Percentiles rank a stretch among this genome's conserved stretches.
Evolutionary conservation across 2,329 filamentous ascomycete species (phyloP).

Genomic region (Ciborinia camelliae): DNA sequence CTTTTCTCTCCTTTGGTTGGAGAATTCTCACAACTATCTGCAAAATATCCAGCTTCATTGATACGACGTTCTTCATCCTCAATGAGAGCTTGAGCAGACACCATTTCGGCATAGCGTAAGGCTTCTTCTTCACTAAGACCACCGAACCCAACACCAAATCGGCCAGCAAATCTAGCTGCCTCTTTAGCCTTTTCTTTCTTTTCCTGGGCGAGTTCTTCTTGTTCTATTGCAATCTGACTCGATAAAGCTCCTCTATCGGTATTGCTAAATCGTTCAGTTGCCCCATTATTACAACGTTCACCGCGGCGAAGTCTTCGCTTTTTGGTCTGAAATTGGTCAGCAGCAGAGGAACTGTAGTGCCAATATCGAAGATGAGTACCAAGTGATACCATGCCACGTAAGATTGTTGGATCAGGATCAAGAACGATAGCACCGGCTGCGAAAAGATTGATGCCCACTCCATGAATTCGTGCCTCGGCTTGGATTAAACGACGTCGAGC

Average conservation of each 20-base stretch:
- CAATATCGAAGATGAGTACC: constrained; percentile 88
- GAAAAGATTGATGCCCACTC: constrained; percentile 70
- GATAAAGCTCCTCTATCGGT: constrained; percentile 67
- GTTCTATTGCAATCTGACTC: constrained; percentile 83
- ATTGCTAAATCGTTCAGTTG: constrained; percentile 55
- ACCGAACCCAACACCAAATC: constrained; percentile 79
- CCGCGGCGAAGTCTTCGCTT: constrained; percentile 73
- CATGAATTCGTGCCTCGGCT: constrained; percentile 63
- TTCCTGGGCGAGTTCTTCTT: constrained; percentile 73
- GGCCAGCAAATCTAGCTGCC: constrained; percentile 64
- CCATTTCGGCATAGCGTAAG: constrained; percentile 61
- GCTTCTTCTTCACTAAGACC: constrained; percentile 65
- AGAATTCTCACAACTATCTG: constrained; percentile 44
- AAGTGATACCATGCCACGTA: constrained; percentile 83
- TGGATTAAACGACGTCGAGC: constrained; percentile 72
- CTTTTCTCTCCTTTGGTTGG: constrained; percentile 38
- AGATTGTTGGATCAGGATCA: constrained; percentile 79
- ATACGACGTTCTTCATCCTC: constrained; percentile 55
- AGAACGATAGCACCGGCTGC: constrained; percentile 80
- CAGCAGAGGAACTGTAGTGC: constrained; percentile 81
- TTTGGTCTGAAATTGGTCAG: constrained; percentile 68
- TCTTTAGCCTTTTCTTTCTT: constrained; percentile 65
- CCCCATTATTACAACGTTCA: constrained; percentile 57
- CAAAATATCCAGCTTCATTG: constrained; percentile 50
- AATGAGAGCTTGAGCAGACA: constrained; percentile 59